Evolutionary conservation across 805 yeast species (phyloP).

Genomic region (Metschnikowia picachoensis): DNA sequence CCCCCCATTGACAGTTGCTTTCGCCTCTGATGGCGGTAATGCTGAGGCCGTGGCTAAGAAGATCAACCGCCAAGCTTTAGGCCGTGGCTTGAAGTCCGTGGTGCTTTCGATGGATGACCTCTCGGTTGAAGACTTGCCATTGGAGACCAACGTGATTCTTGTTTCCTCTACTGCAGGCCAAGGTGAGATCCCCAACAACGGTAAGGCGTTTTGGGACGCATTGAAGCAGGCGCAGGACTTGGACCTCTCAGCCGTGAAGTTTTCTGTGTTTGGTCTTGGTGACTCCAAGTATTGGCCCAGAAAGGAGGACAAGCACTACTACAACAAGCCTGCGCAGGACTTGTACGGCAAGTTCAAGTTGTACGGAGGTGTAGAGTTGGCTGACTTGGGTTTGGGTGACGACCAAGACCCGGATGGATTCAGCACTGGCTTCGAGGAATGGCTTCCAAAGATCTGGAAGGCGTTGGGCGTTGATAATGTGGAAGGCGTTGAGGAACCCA

Average conservation of each 20-base stretch:
- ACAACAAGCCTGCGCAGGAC: conserved; percentile 86
- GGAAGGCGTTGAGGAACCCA: conserved; percentile 84
- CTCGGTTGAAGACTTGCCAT: conserved; percentile 67
- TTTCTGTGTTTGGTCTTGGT: conserved; percentile 72
- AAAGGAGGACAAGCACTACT: conserved; percentile 89
- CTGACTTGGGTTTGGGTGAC: conserved; percentile 85
- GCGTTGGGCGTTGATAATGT: conserved; percentile 82
- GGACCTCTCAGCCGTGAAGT: conserved; percentile 56
- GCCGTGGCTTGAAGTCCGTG: conserved; percentile 68
- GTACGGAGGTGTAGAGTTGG: conserved; percentile 70
- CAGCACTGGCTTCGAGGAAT: conserved; percentile 81
- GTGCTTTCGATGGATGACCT: conserved; percentile 69
- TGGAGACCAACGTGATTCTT: conserved; percentile 65
- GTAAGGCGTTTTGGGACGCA: conserved; percentile 72
- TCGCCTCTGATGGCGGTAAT: conserved; percentile 90
- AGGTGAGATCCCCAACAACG: conserved; percentile 84
- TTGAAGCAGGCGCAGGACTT: conserved; percentile 57
- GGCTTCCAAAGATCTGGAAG: conserved; percentile 86
- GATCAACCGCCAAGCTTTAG: conserved; percentile 71
- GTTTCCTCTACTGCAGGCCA: conserved; percentile 78
- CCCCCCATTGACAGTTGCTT: conserved; percentile 83
- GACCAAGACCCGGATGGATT: conserved; percentile 97
- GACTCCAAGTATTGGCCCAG: conserved; percentile 95
- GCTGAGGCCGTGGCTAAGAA: conserved; percentile 81
- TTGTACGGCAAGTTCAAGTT: conserved; percentile 58